Percentiles rank a stretch among this genome's conserved stretches.
These are phyloP conservation scores for Pezicula neosporulosa DNA, from an alignment of 2,329 filamentous ascomycete species.

Conservation along the genomic window DNA sequence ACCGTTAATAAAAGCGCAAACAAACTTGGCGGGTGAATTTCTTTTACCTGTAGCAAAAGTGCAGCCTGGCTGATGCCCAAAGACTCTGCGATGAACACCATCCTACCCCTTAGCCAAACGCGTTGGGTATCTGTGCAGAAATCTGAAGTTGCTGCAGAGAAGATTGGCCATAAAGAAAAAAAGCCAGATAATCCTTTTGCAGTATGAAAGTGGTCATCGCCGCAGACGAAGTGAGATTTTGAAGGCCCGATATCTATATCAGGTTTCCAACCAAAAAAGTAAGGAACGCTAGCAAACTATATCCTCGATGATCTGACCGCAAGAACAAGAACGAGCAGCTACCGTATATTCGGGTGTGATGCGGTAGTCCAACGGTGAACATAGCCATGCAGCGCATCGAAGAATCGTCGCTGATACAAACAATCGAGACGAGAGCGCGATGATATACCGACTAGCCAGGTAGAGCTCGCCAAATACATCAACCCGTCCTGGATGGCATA, in stretches of 20 bases:
- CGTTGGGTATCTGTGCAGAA: slow-evolving; percentile 54
- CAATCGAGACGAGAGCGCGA: slow-evolving; percentile 47
- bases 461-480: slow-evolving; percentile 55
- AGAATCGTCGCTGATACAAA: slow-evolving; percentile 50
- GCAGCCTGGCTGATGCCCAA: slow-evolving; percentile 53
- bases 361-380: slow-evolving; percentile 54
- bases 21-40: too few relatives aligned
- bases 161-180: slow-evolving; percentile 54
- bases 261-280: slow-evolving; percentile 53
- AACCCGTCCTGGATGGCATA: slow-evolving; percentile 47
- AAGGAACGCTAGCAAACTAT: slow-evolving; percentile 55
- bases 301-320: slow-evolving; percentile 49
- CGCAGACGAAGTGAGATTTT: slow-evolving; percentile 40
- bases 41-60: slow-evolving; percentile 44
- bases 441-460: slow-evolving; percentile 52
- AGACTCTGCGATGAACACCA: slow-evolving; percentile 48
- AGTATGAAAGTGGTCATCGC: slow-evolving; percentile 37
- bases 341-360: slow-evolving; percentile 56
- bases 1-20: too few relatives aligned
- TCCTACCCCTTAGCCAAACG: slow-evolving; percentile 47
- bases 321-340: slow-evolving; percentile 45
- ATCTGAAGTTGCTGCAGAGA: slow-evolving; percentile 49
- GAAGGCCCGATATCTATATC: slow-evolving; percentile 34
- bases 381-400: slow-evolving; percentile 55
- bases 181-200: slow-evolving; percentile 53